These are phyloP conservation scores for Penicillium sp. DNA, from an alignment of 2,329 filamentous ascomycete genomes.

Conservation along the genomic window DNA sequence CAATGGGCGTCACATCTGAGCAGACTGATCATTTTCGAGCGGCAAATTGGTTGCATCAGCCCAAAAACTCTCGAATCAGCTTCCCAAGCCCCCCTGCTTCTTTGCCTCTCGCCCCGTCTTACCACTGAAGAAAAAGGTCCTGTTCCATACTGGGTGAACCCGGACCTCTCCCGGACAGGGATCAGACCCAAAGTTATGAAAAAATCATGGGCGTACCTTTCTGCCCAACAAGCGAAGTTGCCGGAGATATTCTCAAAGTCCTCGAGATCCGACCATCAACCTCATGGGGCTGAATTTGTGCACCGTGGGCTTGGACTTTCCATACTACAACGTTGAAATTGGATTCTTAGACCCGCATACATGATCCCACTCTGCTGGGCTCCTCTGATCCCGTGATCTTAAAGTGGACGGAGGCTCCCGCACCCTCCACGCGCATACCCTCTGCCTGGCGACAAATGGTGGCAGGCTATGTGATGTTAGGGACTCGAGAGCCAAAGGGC, in stretches of 20 bases:
- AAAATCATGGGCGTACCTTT: slow-evolving; percentile 27
- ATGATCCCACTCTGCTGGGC: slow-evolving; percentile 45
- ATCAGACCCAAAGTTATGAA: slow-evolving; percentile 26
- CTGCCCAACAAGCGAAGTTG: slow-evolving; percentile 34
- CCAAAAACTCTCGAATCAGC: slow-evolving; percentile 32
- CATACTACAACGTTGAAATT: slow-evolving; percentile 47
- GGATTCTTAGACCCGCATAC: slow-evolving; percentile 46
- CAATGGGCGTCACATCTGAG: slow-evolving; percentile 27
- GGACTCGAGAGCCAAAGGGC: slow-evolving; percentile 36
- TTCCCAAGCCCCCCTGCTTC: slow-evolving; percentile 36
- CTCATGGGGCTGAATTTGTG: slow-evolving; percentile 15
- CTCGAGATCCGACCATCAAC: slow-evolving; percentile 11
- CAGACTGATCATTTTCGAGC: slow-evolving; percentile 29
- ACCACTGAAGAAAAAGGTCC: slow-evolving; percentile 27
- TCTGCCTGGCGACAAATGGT: slow-evolving; percentile 43
- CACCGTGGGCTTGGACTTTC: slow-evolving; percentile 13
- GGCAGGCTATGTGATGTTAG: slow-evolving; percentile 27
- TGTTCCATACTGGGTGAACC: slow-evolving; percentile 31
- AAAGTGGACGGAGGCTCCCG: slow-evolving; percentile 43
- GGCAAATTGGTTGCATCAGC: slow-evolving; percentile 27
- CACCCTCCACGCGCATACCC: slow-evolving; percentile 38
- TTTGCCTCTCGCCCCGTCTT: slow-evolving; percentile 35
- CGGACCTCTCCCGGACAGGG: slow-evolving; percentile 37
- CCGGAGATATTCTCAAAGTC: slow-evolving; percentile 14
- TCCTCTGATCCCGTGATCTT: slow-evolving; percentile 48